Base-by-base conservation (phyloP, 129 eudicot species). In the Escallonia herrerae region DNA sequence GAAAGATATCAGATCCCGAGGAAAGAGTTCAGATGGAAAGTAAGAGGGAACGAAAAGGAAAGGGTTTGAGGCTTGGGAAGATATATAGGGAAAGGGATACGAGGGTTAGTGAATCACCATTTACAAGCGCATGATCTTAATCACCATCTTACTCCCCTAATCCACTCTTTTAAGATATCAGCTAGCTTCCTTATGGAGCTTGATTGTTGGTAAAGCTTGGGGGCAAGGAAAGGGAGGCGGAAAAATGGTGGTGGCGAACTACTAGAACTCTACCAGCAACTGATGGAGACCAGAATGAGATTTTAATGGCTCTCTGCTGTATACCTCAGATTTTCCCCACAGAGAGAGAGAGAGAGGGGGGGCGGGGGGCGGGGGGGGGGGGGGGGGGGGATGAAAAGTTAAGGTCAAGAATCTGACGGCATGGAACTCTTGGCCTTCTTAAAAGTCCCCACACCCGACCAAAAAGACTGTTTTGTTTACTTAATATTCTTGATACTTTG, bases 381-480 rank as follows among this genome's bases (percentile, higher is more conserved):
- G n/a, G n/a, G 58, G 14, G 58, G 13, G 58, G 13, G 58, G 14
- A 37, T 11, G 58, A 53, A 33, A 53, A 33, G 14, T 12, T 2
- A n/a, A 53, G 12, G 56, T 6, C 56, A 7, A n/a, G 12, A 51
- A 51, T 7, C 11, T 51, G 22, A 53, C 7, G 22, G 58, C 22
- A 53, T 6, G 33, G 33, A 22, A 22, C 33, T 22, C 82, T 71
- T 55, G 64, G 68, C 67, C 64, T 75, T 56, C 41, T 66, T 66
- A 58, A 22, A 63, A 66, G 43, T 10, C 64, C 72, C 43, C 58
- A 48, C 5, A 77, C 68, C 82, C 66, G 76, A 78, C 81, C 81
- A 71, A 74, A 82, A 78, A 67, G 81, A 76, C 58, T 3, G 62
- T 64, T 47, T 73, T 22, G 39, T 61, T 42, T 2, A 11, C 51